phyloP scores from a whole-genome alignment of 148 eudicot genomes.

The Vaccinium corymbosum region DNA sequence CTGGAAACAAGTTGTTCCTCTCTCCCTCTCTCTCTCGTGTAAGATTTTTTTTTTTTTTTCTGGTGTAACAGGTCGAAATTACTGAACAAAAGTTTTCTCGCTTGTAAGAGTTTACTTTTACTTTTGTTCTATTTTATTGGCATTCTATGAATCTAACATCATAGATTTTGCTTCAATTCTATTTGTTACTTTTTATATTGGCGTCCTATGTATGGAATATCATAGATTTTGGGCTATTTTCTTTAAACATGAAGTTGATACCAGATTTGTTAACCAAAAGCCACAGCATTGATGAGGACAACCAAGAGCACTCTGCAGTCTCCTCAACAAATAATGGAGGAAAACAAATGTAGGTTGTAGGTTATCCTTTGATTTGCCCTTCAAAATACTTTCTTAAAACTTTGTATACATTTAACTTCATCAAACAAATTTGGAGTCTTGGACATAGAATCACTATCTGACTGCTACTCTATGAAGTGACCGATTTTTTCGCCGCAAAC shows the following conservation, averaged over 20 bases:
- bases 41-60: neutral
- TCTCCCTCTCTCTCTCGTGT: neutral
- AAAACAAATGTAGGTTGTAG: neutral
- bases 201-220: neutral
- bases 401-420: neutral
- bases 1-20: neutral
- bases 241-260: neutral
- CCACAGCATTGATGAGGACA: neutral
- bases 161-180: too few species aligned
- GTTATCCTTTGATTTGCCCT: neutral
- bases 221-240: neutral
- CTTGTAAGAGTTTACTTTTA: neutral
- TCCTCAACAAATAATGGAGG: neutral
- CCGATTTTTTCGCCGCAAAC: neutral
- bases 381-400: neutral
- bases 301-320: neutral
- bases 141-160: too few species aligned
- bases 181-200: too few species aligned
- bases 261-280: neutral
- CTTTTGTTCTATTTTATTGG: neutral
- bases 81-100: neutral
- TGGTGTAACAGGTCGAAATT: neutral
- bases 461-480: neutral
- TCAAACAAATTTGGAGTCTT: too few species aligned
- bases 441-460: neutral